Evolutionary conservation across 352 stramenopile genomes (phyloP).

Genomic region (Pythium utonaiense): DNA sequence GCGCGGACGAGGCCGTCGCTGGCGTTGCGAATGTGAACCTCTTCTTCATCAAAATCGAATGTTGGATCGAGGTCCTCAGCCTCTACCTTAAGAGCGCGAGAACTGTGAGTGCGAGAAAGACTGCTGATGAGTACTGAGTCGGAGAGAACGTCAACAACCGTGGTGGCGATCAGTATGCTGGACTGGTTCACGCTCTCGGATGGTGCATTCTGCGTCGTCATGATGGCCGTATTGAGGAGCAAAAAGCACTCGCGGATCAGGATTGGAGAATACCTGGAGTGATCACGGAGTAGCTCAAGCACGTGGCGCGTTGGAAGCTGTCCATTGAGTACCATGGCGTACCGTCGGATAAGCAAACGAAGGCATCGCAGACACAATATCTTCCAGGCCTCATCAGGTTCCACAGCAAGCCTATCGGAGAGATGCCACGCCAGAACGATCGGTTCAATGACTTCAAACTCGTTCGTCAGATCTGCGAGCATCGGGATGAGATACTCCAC

Average conservation of each 20-base stretch:
- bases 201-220: conserved; percentile 56
- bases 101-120: conserved; percentile 29
- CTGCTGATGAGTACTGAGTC: conserved; percentile 52
- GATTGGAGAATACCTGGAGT: conserved; percentile 34
- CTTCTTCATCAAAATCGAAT: conserved; percentile 53
- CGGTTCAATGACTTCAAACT: conserved; percentile 70
- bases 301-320: conserved; percentile 62
- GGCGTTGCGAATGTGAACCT: conserved; percentile 55
- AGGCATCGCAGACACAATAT: conserved; percentile 64
- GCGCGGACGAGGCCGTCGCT: conserved; percentile 66
- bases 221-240: conserved; percentile 68
- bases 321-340: conserved; percentile 78
- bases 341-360: conserved; percentile 62
- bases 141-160: conserved; percentile 56
- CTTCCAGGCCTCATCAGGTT: conserved; percentile 55
- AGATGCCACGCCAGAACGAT: conserved; percentile 80
- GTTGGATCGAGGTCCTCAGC: conserved; percentile 32
- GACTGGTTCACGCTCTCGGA: conserved; percentile 62
- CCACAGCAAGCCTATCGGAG: conserved; percentile 61
- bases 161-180: conserved; percentile 40
- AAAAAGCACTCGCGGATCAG: conserved; percentile 79
- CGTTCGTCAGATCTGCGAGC: conserved; percentile 53
- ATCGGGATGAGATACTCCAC: conserved; percentile 70
- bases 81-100: conserved; percentile 1
- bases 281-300: conserved; percentile 55